Evolutionary conservation across 257 asterid genomes (phyloP), one percentile per base, ranked within the genome.

Genomic region (Solanum peruvianum): DNA sequence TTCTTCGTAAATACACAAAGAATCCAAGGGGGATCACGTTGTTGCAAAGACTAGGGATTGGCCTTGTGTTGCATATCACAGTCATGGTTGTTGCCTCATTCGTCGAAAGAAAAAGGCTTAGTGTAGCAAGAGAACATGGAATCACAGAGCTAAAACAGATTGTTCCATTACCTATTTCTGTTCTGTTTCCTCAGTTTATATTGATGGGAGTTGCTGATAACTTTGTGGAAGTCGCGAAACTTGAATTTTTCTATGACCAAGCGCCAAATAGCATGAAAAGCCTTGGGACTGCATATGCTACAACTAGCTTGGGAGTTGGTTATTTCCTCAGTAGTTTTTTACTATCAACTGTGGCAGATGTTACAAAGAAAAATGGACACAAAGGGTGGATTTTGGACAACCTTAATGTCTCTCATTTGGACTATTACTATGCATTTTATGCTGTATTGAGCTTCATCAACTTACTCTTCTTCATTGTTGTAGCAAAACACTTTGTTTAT

Each of bases 241-340:
- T 94, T 2, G 97, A 95, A 88, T 93, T 95, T 71, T 95, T 95
- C 89, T 95, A 95, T 15, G 97, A 95, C 12, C 98, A 94, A 14
- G 97, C 98, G 1, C 97, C 98, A 2, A 90, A 93, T 71, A 92
- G 94, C 11, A 94, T 95, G 98, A 95, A 95, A 88, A 94, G 98
- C 15, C 93, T 95, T 0, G 98, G 98, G 21, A 89, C 98, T 1
- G 92, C 98, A 1, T 95, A 95, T 64, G 93, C 89, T 16, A 95
- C 94, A 9, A 94, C 95, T 2, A 93, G 94, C 70, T 81, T 95
- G 27, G 96, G 98, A 8, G 77, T 91, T 41, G 98, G 98, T 2
- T 86, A 82, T 78, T 94, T 92, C 87, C 80, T 95, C 83, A 93
- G 97, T 87, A 93, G 98, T 13, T 91, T 94, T 35, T 15, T 94